Evolutionary conservation across 139 green algal genomes (phyloP).

Genomic region (Nannochloris sp.): DNA sequence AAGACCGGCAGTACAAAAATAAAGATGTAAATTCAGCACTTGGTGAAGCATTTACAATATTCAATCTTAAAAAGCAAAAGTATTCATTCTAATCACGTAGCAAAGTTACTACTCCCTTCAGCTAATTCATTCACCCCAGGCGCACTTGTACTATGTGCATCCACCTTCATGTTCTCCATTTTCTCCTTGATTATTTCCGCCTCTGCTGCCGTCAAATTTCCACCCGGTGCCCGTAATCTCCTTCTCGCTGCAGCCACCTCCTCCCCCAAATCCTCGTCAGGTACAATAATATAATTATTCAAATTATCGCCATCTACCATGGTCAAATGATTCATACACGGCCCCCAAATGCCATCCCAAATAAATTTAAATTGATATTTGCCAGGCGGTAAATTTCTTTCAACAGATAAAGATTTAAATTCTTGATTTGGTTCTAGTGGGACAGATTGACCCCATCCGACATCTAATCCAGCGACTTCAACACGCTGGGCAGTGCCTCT

Average conservation of each 20-base stretch:
- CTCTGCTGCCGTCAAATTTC: slow-evolving; percentile 3
- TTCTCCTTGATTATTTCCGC: background rate
- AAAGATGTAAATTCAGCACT: too few species aligned
- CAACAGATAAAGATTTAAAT: slow-evolving; percentile 3
- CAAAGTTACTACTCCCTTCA: too few species aligned
- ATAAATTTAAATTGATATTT: slow-evolving; percentile 90
- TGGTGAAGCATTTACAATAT: too few species aligned
- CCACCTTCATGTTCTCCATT: background rate
- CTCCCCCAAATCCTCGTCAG: background rate
- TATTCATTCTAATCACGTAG: too few species aligned
- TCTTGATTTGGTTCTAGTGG: slow-evolving; percentile 28
- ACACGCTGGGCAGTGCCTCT: slow-evolving; percentile 20
- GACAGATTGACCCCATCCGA: slow-evolving; percentile 80
- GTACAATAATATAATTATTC: slow-evolving; percentile 70
- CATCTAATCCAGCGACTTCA: slow-evolving; percentile 84
- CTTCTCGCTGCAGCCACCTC: background rate
- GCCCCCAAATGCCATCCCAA: slow-evolving; percentile 75
- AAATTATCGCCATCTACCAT: slow-evolving; percentile 57
- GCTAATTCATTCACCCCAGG: too few species aligned
- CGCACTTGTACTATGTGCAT: background rate
- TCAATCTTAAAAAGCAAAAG: too few species aligned
- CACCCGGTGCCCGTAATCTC: background rate
- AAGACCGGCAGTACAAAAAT: too few species aligned
- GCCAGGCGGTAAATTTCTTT: slow-evolving; percentile 36
- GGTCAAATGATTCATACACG: slow-evolving; percentile 63